phyloP scores from a whole-genome alignment of 1,139 yeast genomes.

The Meyerozyma athensensis region DNA sequence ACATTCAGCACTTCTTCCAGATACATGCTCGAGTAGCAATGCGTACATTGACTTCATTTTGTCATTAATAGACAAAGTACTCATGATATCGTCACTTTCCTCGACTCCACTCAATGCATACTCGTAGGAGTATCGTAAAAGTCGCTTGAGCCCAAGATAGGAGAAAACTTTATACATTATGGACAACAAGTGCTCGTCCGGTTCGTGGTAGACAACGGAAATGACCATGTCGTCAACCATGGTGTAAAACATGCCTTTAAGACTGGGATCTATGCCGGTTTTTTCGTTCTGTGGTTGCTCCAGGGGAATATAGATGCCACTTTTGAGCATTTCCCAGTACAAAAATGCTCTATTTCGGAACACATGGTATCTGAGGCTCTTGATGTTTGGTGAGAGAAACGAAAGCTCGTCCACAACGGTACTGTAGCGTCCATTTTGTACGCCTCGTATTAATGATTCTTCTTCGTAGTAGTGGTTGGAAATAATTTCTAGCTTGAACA shows the following conservation, averaged over 20 bases:
- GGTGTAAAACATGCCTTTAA: conserved; percentile 29
- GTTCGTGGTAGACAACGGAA: conserved; percentile 58
- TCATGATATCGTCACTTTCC: conserved; percentile 41
- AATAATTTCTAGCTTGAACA: conserved; percentile 67
- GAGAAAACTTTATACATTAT: conserved; percentile 46
- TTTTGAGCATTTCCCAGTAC: conserved; percentile 45
- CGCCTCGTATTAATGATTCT: conserved; percentile 32
- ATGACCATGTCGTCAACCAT: conserved; percentile 51
- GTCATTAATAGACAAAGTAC: not conserved
- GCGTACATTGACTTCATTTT: not conserved
- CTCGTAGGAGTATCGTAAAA: conserved; percentile 64
- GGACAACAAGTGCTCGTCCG: conserved; percentile 50
- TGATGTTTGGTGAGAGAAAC: conserved; percentile 62
- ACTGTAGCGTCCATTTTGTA: conserved; percentile 36
- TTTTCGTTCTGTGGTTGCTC: conserved; percentile 8
- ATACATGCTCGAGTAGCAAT: not conserved
- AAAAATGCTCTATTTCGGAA: conserved; percentile 79
- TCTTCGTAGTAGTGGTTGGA: conserved; percentile 47
- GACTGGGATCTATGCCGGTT: conserved; percentile 21
- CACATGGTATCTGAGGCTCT: conserved; percentile 68
- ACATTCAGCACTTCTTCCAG: conserved; percentile 5
- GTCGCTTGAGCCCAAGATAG: conserved; percentile 42
- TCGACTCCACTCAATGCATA: conserved; percentile 46
- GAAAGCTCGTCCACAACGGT: conserved; percentile 37
- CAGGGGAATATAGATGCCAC: conserved; percentile 7